These are phyloP conservation scores for Chamaenerion angustifolium DNA, from an alignment of 345 rosid genomes.

Conservation along the genomic window DNA sequence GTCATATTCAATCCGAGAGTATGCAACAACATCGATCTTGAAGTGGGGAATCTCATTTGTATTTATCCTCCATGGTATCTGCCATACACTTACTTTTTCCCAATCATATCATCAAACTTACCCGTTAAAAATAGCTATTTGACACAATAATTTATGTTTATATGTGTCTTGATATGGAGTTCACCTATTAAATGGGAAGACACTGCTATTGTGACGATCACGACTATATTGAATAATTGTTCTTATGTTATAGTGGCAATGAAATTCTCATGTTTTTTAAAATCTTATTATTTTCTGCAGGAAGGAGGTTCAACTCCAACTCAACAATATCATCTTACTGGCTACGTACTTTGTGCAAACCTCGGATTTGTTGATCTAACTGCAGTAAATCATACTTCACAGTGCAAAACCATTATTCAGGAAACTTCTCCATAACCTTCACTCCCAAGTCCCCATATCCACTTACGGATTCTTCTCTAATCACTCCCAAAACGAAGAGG, in stretches of 20 bases:
- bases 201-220: too few species aligned
- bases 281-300: slow-evolving; percentile 22
- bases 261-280: neutral
- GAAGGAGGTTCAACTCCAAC: slow-evolving; percentile 38
- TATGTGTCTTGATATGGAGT: too few species aligned
- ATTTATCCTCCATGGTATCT: slow-evolving; percentile 55
- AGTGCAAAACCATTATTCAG: too few species aligned
- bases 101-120: neutral
- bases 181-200: too few species aligned
- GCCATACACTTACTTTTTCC: neutral
- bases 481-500: too few species aligned
- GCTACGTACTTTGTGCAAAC: slow-evolving; percentile 32
- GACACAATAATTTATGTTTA: too few species aligned
- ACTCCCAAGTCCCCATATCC: too few species aligned
- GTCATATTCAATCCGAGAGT: slow-evolving; percentile 65
- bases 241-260: neutral
- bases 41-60: slow-evolving; percentile 51
- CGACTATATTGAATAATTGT: neutral
- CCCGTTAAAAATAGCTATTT: neutral
- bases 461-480: too few species aligned
- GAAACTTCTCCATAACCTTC: too few species aligned
- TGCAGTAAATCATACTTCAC: too few species aligned
- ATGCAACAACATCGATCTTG: slow-evolving; percentile 66
- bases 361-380: neutral
- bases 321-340: slow-evolving; percentile 24